Evolutionary conservation across 208 protist species (phyloP).

Genomic region (Leishmania arabica): DNA sequence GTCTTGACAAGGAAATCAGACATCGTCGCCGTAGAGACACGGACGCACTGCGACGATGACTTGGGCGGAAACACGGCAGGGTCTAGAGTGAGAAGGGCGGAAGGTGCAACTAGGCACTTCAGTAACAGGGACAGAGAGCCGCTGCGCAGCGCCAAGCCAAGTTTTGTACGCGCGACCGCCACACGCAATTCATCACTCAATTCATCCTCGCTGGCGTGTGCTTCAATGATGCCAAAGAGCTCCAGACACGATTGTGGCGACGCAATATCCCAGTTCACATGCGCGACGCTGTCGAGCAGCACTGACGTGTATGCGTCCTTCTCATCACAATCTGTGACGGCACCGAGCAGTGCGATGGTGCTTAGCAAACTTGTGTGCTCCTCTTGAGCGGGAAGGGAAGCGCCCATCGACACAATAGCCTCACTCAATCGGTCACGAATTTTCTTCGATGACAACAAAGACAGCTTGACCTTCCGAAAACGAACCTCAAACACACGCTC

Average conservation of each 20-base stretch:
- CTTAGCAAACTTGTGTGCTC: conserved; percentile 31
- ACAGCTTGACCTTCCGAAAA: conserved; percentile 25
- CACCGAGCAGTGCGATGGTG: conserved; percentile 44
- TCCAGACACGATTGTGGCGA: conserved; percentile 56
- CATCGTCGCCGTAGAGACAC: conserved; percentile 16
- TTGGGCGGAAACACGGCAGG: conserved; percentile 5
- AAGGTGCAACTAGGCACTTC: conserved; percentile 18
- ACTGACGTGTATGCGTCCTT: conserved; percentile 39
- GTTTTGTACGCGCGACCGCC: conserved; percentile 42
- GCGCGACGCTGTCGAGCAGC: conserved; percentile 46
- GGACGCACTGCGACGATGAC: conserved; percentile 1
- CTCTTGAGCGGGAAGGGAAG: conserved; percentile 31
- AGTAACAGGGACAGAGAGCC: conserved; percentile 56
- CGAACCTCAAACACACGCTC: conserved; percentile 22
- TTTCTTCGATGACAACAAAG: conserved; percentile 34
- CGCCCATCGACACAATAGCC: conserved; percentile 48
- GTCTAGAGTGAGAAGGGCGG: conserved; percentile 6
- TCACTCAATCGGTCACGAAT: conserved; percentile 55
- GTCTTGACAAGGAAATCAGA: conserved; percentile 27
- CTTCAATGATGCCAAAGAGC: conserved; percentile 53
- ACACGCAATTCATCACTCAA: conserved; percentile 23
- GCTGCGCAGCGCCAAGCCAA: conserved; percentile 63
- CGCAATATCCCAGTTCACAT: conserved; percentile 44
- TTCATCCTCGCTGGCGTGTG: conserved; percentile 23
- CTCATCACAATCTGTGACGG: conserved; percentile 25